Conservation (phyloP, 208 protist genomes). For the Angomonas deanei region DNA sequence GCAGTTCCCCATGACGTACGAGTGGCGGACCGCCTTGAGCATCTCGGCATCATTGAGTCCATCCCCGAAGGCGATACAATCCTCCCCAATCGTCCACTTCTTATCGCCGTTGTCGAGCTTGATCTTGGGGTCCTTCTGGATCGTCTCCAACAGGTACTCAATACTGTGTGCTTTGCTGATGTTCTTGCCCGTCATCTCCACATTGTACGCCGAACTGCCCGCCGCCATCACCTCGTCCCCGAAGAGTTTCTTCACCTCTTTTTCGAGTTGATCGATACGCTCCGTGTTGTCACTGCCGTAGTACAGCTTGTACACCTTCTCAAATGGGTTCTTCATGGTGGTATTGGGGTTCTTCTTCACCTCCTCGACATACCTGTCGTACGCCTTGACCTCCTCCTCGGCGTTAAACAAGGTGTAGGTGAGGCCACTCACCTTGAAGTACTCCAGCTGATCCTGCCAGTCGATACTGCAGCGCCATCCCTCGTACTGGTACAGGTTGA, state of each 20-base stretch:
- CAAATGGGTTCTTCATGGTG: slow-evolving; percentile 7
- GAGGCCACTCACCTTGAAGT: slow-evolving; percentile 20
- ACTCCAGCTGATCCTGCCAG: slow-evolving; percentile 21
- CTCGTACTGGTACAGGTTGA: slow-evolving; percentile 37
- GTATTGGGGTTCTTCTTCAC: neutral
- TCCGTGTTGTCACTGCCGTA: slow-evolving; percentile 17
- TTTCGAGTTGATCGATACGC: slow-evolving; percentile 7
- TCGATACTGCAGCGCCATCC: slow-evolving; percentile 33
- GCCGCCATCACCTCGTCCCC: neutral
- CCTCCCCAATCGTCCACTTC: slow-evolving; percentile 16
- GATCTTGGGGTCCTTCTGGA: neutral
- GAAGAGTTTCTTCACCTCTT: neutral
- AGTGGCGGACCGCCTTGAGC: slow-evolving; percentile 20
- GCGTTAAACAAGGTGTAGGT: slow-evolving; percentile 18
- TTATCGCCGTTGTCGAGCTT: neutral
- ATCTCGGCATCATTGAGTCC: slow-evolving; percentile 40
- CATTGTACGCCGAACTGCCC: slow-evolving; percentile 7
- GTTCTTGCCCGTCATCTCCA: slow-evolving; percentile 12
- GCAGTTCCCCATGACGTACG: slow-evolving; percentile 40
- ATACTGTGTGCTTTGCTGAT: slow-evolving; percentile 15
- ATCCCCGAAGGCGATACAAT: slow-evolving; percentile 47
- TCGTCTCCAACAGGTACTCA: neutral
- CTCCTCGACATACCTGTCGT: slow-evolving; percentile 1
- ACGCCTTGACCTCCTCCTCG: slow-evolving; percentile 9
- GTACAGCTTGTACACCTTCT: slow-evolving; percentile 17